phyloP scores from a whole-genome alignment of 306 rosid species.

The Rosa multiflora region DNA sequence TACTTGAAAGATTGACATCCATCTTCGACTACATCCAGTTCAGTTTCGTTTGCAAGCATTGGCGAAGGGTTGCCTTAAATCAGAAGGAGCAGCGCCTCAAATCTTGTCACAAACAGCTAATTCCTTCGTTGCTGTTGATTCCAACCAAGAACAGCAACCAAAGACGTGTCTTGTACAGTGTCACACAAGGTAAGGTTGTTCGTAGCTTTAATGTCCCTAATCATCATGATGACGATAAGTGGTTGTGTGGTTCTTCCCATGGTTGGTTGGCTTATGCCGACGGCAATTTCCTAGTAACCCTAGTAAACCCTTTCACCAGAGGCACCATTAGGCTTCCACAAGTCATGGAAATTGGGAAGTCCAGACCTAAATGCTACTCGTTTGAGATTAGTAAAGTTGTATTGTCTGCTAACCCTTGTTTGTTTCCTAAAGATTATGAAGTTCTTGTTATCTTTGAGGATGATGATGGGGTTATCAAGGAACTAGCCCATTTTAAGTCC shows the following conservation, averaged over 20 bases:
- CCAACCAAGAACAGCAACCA: background rate
- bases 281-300: background rate
- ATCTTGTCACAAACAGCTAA: background rate
- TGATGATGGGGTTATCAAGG: background rate
- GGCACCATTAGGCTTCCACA: constrained; percentile 7
- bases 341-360: background rate
- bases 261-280: constrained; percentile 10
- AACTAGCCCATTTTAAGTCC: background rate
- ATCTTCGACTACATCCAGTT: constrained; percentile 1
- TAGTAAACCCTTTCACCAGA: constrained; percentile 7
- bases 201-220: background rate
- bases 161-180: background rate
- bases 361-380: background rate
- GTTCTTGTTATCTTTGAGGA: background rate
- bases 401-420: background rate
- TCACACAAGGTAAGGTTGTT: background rate
- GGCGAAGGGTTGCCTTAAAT: background rate
- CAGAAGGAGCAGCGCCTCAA: background rate
- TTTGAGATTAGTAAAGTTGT: background rate
- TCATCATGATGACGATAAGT: background rate
- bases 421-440: constrained; percentile 1
- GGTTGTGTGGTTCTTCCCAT: constrained; percentile 12
- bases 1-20: constrained; percentile 1
- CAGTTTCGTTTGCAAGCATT: constrained; percentile 10
- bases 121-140: constrained; percentile 1